These are phyloP conservation scores for Daldinia childiae DNA, from an alignment of 495 filamentous ascomycete species.

Conservation along the genomic window DNA sequence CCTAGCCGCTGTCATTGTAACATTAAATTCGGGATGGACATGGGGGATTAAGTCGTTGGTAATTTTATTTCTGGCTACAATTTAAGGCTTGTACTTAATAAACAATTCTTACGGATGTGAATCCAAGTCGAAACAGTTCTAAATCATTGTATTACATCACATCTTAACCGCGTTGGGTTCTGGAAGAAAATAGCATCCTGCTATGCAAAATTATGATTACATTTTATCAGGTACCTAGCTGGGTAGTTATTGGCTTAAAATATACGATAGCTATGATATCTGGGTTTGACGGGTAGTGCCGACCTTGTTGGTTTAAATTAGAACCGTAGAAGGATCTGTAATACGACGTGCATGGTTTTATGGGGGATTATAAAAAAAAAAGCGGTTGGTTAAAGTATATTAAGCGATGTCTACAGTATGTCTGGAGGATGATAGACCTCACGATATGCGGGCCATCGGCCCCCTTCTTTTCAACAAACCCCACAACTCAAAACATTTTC, in stretches of 20 bases:
- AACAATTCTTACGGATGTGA: not conserved
- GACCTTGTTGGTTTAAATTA: not conserved
- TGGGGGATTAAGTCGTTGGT: not conserved
- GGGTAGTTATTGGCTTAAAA: not conserved
- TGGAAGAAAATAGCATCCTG: not conserved
- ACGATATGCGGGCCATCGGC: not conserved
- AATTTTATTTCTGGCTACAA: not conserved
- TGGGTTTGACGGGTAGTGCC: not conserved
- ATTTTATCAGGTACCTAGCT: too few species aligned
- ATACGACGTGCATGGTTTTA: not conserved
- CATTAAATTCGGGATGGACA: not conserved
- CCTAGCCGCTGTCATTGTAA: not conserved
- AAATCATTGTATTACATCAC: not conserved
- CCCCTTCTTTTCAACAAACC: not conserved
- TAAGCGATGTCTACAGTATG: too few species aligned
- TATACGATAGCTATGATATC: not conserved
- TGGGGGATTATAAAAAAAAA: not conserved
- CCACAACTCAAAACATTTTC: not conserved
- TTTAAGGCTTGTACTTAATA: not conserved
- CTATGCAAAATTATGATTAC: not conserved
- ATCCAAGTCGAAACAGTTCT: not conserved
- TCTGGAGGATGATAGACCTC: not conserved
- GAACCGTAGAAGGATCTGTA: not conserved
- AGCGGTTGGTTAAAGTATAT: not conserved
- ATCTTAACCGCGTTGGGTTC: not conserved